Evolutionary conservation across 148 eudicot species (phyloP).

Genomic region (Rheum nobile): DNA sequence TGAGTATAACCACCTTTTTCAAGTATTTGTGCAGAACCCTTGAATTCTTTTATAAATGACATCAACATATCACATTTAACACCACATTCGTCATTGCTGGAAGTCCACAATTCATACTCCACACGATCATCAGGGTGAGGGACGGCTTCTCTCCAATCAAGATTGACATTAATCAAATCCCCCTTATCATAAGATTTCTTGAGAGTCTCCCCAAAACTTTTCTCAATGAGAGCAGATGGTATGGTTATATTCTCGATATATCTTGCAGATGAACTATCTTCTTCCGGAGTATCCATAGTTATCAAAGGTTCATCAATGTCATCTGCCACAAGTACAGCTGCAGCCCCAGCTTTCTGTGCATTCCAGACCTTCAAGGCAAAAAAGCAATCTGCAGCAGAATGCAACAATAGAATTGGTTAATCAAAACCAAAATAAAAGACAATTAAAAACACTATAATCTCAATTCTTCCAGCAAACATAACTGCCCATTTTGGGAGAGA

Average conservation of each 20-base stretch:
- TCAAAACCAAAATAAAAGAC: background rate
- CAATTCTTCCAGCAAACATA: background rate
- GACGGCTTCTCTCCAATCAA: constrained; percentile 97
- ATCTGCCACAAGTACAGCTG: constrained; percentile 93
- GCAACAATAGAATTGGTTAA: background rate
- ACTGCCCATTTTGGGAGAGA: background rate
- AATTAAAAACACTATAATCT: background rate
- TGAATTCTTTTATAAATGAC: constrained; percentile 77
- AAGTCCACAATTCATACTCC: constrained; percentile 91
- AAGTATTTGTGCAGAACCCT: constrained; percentile 84
- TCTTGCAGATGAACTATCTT: constrained; percentile 55
- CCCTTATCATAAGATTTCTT: constrained; percentile 46
- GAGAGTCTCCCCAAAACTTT: constrained; percentile 53
- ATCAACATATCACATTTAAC: constrained; percentile 83
- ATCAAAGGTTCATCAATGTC: constrained; percentile 68
- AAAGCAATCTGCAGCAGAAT: constrained; percentile 52
- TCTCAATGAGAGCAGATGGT: constrained; percentile 86
- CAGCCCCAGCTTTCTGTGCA: constrained; percentile 93
- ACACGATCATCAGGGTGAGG: constrained; percentile 97
- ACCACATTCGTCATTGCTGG: constrained; percentile 94
- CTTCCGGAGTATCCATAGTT: constrained; percentile 90
- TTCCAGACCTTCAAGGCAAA: constrained; percentile 91
- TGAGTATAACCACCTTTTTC: constrained; percentile 89
- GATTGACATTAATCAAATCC: constrained; percentile 85
- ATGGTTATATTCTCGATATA: constrained; percentile 85